A percentile compares a stretch with the other conserved stretches of the same genome.
Conservation (phyloP, 208 protist species). For the Leptomonas pyrrhocoris region DNA sequence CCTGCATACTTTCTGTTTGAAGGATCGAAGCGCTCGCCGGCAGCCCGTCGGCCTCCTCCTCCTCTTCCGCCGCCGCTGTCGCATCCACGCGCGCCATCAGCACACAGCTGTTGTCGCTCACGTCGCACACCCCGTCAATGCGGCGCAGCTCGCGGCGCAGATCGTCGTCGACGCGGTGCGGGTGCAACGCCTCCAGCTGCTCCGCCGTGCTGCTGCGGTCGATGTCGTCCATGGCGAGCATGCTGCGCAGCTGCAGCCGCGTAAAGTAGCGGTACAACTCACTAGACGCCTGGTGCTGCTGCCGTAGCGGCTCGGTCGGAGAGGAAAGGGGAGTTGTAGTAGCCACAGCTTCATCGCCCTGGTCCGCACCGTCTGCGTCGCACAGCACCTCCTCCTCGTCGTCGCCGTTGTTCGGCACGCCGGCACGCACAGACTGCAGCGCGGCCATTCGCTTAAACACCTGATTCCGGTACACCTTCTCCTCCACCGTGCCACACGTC, state of each 20-base stretch:
- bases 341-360: not conserved
- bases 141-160: constrained; percentile 18
- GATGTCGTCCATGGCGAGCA: constrained; percentile 70
- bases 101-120: constrained; percentile 79
- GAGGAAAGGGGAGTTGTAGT: not conserved
- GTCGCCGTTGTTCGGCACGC: not conserved
- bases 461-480: constrained; percentile 98
- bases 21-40: not conserved
- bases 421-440: constrained; percentile 42
- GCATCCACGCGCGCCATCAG: constrained; percentile 46
- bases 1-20: too few species aligned
- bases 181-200: constrained; percentile 70
- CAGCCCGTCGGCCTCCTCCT: not conserved
- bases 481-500: constrained; percentile 96
- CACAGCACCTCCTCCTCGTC: not conserved
- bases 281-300: not conserved
- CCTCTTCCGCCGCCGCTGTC: not conserved
- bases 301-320: too few species aligned
- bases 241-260: constrained; percentile 76
- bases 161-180: constrained; percentile 30
- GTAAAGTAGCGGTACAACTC: constrained; percentile 86
- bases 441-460: constrained; percentile 94
- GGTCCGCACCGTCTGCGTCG: not conserved
- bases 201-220: constrained; percentile 62
- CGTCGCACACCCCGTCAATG: constrained; percentile 52